Percentiles rank a stretch among this genome's conserved stretches.
Conservation (phyloP, 2,329 filamentous ascomycete species). For the Cladophialophora yegresii region DNA sequence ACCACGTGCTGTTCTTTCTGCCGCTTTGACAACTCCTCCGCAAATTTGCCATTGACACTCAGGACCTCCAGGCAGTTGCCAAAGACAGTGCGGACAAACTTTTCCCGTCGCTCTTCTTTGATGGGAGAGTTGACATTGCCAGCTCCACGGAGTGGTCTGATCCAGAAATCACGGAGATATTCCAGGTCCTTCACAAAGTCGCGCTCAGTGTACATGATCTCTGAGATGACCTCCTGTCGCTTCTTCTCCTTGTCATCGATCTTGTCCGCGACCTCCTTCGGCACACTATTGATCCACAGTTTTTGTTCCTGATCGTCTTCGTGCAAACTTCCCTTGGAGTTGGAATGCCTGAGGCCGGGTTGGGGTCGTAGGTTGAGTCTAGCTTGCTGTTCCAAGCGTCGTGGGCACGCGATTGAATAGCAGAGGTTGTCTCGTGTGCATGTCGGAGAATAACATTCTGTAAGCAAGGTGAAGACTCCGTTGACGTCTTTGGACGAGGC, state of each 20-base stretch:
- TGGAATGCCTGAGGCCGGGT: constrained; percentile 75
- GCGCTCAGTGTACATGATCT: constrained; percentile 97
- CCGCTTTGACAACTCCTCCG: constrained; percentile 80
- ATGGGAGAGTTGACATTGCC: constrained; percentile 75
- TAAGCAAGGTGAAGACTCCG: constrained; percentile 92
- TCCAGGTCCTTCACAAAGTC: constrained; percentile 99
- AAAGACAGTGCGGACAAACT: constrained; percentile 91
- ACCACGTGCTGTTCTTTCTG: constrained; percentile 92
- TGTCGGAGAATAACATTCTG: constrained; percentile 96
- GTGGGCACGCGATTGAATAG: constrained; percentile 95
- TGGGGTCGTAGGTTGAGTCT: constrained; percentile 90
- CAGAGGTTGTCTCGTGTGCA: constrained; percentile 94
- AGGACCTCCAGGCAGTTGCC: constrained; percentile 95
- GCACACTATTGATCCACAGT: constrained; percentile 98
- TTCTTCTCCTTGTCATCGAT: constrained; percentile 93
- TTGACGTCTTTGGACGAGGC: constrained; percentile 75
- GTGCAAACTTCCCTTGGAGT: constrained; percentile 71
- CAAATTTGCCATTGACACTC: constrained; percentile 83
- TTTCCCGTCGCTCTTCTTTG: constrained; percentile 80
- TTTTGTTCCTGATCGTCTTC: constrained; percentile 95
- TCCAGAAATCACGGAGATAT: constrained; percentile 98
- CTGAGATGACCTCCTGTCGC: constrained; percentile 95
- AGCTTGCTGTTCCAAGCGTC: constrained; percentile 91
- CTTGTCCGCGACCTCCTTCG: constrained; percentile 88
- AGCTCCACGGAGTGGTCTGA: constrained; percentile 75